phyloP scores from a whole-genome alignment of 2,329 filamentous ascomycete genomes.

The Aspergillus proliferans region DNA sequence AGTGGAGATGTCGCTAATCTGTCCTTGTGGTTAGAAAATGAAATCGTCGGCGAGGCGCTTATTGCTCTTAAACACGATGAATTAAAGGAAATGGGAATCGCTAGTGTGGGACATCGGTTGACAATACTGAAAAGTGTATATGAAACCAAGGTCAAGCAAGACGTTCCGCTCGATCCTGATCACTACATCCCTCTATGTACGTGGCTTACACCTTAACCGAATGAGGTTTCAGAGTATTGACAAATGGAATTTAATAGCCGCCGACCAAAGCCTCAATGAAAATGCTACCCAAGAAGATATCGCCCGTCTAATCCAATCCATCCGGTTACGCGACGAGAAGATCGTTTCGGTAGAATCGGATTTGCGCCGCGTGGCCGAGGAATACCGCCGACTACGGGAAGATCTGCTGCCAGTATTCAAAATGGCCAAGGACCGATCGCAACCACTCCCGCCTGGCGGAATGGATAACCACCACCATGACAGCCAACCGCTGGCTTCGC shows the following conservation, averaged over 20 bases:
- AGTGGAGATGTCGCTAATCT: constrained; percentile 1
- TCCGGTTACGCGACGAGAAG: constrained; percentile 83
- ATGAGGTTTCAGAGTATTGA: background rate
- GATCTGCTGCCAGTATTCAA: constrained; percentile 87
- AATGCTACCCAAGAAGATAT: constrained; percentile 91
- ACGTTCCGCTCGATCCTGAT: constrained; percentile 82
- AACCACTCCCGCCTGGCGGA: constrained; percentile 62
- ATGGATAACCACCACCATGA: constrained; percentile 23
- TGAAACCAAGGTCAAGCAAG: constrained; percentile 90
- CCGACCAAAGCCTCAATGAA: constrained; percentile 81
- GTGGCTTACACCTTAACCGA: constrained; percentile 26
- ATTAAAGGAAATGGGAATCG: constrained; percentile 88
- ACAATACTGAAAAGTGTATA: constrained; percentile 95
- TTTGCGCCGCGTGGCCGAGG: constrained; percentile 74
- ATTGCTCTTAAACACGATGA: constrained; percentile 86
- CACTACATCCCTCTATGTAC: constrained; percentile 90
- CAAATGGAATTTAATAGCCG: constrained; percentile 51
- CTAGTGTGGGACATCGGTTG: constrained; percentile 86
- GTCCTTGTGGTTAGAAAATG: constrained; percentile 64
- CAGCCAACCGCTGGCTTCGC: constrained; percentile 35
- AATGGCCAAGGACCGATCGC: constrained; percentile 83
- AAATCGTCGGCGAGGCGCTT: constrained; percentile 85
- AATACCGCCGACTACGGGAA: constrained; percentile 81
- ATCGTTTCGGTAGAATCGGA: constrained; percentile 79
- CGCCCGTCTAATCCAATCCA: constrained; percentile 79